phyloP scores from a whole-genome alignment of 768 basidiomycete genomes.

The Serendipita sp. region DNA sequence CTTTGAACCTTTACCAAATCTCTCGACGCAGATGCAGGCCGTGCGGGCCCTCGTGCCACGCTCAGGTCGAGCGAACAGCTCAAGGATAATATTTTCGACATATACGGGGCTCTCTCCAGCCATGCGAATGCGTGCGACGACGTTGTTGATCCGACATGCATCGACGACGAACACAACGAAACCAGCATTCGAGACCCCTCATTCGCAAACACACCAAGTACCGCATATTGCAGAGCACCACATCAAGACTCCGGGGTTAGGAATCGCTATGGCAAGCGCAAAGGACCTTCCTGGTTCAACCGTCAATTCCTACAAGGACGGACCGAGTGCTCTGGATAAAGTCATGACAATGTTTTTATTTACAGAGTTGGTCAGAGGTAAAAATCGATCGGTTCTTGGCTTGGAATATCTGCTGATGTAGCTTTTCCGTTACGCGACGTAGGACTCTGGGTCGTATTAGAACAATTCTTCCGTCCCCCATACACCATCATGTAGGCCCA shows the following conservation, averaged over 20 bases:
- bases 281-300: conserved; percentile 13
- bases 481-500: conserved; percentile 69
- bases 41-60: neutral
- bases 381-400: conserved; percentile 14
- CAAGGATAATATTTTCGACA: neutral
- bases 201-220: neutral
- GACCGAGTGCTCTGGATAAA: conserved; percentile 87
- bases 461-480: conserved; percentile 83
- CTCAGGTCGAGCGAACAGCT: neutral
- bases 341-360: conserved; percentile 96
- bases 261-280: neutral
- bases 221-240: neutral
- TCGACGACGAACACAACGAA: neutral
- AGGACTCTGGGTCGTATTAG: conserved; percentile 98
- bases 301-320: conserved; percentile 53
- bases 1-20: neutral
- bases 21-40: neutral
- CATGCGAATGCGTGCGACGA: neutral
- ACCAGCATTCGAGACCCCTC: neutral
- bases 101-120: neutral
- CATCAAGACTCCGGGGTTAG: neutral
- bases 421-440: neutral
- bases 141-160: neutral
- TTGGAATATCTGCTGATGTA: neutral
- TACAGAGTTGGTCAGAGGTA: conserved; percentile 92